These are phyloP conservation scores for Neofusicoccum sp. DNA, from an alignment of 2,329 filamentous ascomycete genomes.

Conservation along the genomic window DNA sequence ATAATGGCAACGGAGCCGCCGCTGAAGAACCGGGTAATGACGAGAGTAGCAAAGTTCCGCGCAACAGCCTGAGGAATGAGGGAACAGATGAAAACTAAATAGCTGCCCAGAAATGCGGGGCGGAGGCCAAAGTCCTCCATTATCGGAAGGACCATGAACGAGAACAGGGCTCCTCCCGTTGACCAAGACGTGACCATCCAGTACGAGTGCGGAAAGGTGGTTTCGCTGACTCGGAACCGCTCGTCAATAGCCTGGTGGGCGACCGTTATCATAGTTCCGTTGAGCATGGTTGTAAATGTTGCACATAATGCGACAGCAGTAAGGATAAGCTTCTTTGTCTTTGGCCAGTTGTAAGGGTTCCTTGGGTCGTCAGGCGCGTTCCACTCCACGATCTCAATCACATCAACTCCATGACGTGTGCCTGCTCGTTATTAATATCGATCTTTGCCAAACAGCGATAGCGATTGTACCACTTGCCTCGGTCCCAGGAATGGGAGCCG, in stretches of 20 bases:
- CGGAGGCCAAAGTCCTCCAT: constrained; percentile 39
- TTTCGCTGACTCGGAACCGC: constrained; percentile 34
- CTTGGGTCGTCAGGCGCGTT: constrained; percentile 48
- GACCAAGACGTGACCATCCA: constrained; percentile 39
- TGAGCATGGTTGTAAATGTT: constrained; percentile 34
- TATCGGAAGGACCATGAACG: constrained; percentile 35
- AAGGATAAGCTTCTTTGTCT: constrained; percentile 33
- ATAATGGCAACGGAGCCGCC: constrained; percentile 37
- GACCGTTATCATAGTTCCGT: constrained; percentile 38
- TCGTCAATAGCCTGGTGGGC: constrained; percentile 33
- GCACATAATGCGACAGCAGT: constrained; percentile 31
- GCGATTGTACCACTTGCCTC: too few relatives aligned
- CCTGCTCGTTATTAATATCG: too few relatives aligned
- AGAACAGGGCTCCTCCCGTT: constrained; percentile 36
- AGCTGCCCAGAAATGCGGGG: constrained; percentile 30
- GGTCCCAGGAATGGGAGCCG: too few relatives aligned
- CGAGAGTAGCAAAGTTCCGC: constrained; percentile 38
- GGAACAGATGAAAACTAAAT: constrained; percentile 36
- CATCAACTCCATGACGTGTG: too few relatives aligned
- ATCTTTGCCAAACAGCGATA: too few relatives aligned
- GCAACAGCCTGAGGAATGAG: constrained; percentile 41
- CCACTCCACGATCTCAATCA: constrained; percentile 43
- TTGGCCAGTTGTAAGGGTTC: constrained; percentile 37
- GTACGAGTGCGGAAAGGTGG: constrained; percentile 39
- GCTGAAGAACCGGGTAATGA: constrained; percentile 37